Evolutionary conservation across 73 alveolate genomes (phyloP).

Genomic region (Symbiodinium pilosum): DNA sequence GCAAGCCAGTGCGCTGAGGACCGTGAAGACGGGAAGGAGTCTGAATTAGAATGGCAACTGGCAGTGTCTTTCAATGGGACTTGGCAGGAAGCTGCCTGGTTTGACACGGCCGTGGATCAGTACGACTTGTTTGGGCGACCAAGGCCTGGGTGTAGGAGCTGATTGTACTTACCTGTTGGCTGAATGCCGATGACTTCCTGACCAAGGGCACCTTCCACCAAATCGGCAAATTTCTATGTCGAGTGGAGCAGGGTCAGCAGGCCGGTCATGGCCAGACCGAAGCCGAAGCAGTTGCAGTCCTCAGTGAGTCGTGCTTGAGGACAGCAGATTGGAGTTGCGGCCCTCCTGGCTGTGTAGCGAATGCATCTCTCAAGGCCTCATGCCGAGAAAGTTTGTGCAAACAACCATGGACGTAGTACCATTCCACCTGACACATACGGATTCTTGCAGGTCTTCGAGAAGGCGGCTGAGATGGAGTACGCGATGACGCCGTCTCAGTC

Average conservation of each 20-base stretch:
- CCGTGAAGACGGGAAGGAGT: slow-evolving; percentile 56
- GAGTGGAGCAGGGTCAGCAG: slow-evolving; percentile 84
- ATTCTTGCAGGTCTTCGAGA: slow-evolving; percentile 40
- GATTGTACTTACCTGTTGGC: no score
- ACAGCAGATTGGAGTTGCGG: slow-evolving; percentile 88
- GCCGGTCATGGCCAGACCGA: not conserved
- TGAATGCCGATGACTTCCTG: no score
- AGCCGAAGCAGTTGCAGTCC: not conserved
- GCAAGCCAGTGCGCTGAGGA: not conserved
- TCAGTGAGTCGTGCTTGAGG: not conserved
- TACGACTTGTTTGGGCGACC: slow-evolving; percentile 82
- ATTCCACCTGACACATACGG: not conserved
- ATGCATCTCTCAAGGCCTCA: slow-evolving; percentile 32
- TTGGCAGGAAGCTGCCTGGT: slow-evolving; percentile 62
- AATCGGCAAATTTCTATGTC: slow-evolving; percentile 41
- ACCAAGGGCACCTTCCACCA: slow-evolving; percentile 76
- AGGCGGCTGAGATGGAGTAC: slow-evolving; percentile 53
- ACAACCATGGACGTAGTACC: not conserved
- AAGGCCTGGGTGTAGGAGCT: no score
- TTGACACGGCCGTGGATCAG: slow-evolving; percentile 29
- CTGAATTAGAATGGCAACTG: not conserved
- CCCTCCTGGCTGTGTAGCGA: slow-evolving; percentile 80
- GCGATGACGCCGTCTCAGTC: not conserved
- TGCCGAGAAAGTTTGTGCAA: not conserved
- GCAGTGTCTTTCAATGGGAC: not conserved